Evolutionary conservation across 2,329 filamentous ascomycete genomes (phyloP), one percentile per base, ranked within the genome.

Genomic region (Cladosporium sp.): DNA sequence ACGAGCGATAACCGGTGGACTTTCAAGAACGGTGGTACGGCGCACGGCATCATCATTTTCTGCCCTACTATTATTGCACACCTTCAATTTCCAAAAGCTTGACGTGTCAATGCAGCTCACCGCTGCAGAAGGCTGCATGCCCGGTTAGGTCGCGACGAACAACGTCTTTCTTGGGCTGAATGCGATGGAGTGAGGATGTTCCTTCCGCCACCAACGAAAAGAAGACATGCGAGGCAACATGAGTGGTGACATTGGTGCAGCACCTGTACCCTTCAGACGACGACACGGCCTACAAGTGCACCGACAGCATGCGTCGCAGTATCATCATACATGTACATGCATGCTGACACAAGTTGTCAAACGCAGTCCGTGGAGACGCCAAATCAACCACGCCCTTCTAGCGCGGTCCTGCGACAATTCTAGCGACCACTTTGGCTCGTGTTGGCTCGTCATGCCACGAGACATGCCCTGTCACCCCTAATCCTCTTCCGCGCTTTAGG

Each of bases 391-490:
- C 11, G 20, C 13, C 27, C 45, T 48, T 48, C 45, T 48, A 48
- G 45, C 45, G 45, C 37, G 44, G 45, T 48, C 45, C 45, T 41
- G 37, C 9, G 13, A 48, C 37, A 40, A 39, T 48, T 40, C 27
- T 22, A 41, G 30, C 45, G 45, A 36, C 45, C 27, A 34, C 44
- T 24, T 47, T 47, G n/a, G n/a, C 30, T 32, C 30, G 30, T 32
- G 30, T 32, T 32, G 30, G 34, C 27, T 41, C 22, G 45, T 48
- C 36, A 48, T 41, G 17, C 12, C 20, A 3, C 39, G 17, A 18
- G 19, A 12, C 37, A 22, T 7, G 15, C 32, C 32, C n/a, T n/a
- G 20, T 45, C 43, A 20, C 32, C 43, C 44, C 20, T 20, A 29
- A 17, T 32, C 30, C 36, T n/a, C 17, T 39, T 39, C 34, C 15